phyloP scores from a whole-genome alignment of 257 asterid species.

The Marsdenia floribunda region DNA sequence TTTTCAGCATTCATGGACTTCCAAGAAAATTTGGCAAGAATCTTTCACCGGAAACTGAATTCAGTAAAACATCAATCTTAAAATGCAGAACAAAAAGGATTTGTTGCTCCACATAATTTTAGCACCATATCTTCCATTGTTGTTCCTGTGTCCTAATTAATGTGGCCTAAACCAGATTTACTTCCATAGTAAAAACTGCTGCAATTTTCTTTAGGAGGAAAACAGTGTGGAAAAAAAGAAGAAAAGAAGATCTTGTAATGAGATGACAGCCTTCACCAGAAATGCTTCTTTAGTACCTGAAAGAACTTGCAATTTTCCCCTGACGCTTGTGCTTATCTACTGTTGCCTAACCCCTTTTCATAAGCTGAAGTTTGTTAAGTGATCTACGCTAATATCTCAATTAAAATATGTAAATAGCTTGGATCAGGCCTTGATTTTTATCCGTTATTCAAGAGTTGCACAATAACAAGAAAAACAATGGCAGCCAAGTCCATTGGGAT shows the following conservation, averaged over 20 bases:
- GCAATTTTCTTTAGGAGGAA: neutral
- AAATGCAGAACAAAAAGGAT: neutral
- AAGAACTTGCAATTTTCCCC: neutral
- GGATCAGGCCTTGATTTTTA: neutral
- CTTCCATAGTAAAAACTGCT: neutral
- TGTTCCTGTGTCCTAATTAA: too few species aligned
- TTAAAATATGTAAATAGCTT: neutral
- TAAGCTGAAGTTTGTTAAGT: neutral
- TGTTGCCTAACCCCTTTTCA: neutral
- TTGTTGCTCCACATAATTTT: neutral
- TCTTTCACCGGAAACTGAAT: neutral
- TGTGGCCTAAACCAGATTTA: too few species aligned
- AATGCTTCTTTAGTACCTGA: neutral
- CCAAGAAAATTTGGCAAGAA: neutral
- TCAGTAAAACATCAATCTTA: neutral
- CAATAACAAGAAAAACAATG: neutral
- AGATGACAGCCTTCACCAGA: neutral
- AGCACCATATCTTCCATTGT: neutral
- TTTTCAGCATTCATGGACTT: neutral
- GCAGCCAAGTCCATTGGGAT: too few species aligned
- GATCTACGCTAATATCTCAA: neutral
- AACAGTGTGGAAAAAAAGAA: too few species aligned
- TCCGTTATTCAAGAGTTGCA: neutral
- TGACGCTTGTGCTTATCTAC: neutral
- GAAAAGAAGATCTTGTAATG: neutral